Evolutionary conservation across 2,329 filamentous ascomycete species (phyloP), one percentile per base, ranked within the genome.

Genomic region (Myriosclerotinia duriaeana): DNA sequence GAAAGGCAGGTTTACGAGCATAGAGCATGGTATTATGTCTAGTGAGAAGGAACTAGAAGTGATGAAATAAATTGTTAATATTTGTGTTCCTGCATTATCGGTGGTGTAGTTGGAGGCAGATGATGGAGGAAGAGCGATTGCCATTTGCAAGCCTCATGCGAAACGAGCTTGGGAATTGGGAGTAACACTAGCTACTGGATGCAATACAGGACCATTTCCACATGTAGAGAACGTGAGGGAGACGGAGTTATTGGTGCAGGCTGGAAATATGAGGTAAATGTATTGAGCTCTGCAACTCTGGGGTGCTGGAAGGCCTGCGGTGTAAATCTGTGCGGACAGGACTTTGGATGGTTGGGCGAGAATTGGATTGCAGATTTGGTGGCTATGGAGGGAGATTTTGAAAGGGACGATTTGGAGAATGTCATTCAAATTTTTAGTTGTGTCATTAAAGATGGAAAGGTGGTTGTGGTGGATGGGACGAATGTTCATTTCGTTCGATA

Each of bases 241-340:
- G 36, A 40, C 42, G 60, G 46, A 53, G 4, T 34, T 53, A 4
- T 40, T 63, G 60, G 17, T 63, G 20, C 26, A 34, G 22, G 60
- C 48, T 15, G 38, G 60, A 9, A 40, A 46, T 0, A 50, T 20
- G 36, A 38, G 4, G 36, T 34, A 22, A 36, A 63, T 9, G 38
- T 63, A 1, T 3, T 46, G 1, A 53, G 60, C 9, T 36, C 60
- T 52, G 59, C 59, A 15, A 63, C 36, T 5, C n/a, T 63, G 5
- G 50, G 50, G 9, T 50, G 60, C 9, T 63, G 59, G 59, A 46
- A 53, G 38, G 59, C 59, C 9, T 62, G 59, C 11, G 59, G 59
- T 15, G 59, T 30, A 20, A 34, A 53, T 6, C 5, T 22, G 46
- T 48, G 59, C 20, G 50, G 60, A 30, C 48, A 53, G 38, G n/a